phyloP scores from a whole-genome alignment of 2,329 filamentous ascomycete species.

The Ambrosiella beaveri region DNA sequence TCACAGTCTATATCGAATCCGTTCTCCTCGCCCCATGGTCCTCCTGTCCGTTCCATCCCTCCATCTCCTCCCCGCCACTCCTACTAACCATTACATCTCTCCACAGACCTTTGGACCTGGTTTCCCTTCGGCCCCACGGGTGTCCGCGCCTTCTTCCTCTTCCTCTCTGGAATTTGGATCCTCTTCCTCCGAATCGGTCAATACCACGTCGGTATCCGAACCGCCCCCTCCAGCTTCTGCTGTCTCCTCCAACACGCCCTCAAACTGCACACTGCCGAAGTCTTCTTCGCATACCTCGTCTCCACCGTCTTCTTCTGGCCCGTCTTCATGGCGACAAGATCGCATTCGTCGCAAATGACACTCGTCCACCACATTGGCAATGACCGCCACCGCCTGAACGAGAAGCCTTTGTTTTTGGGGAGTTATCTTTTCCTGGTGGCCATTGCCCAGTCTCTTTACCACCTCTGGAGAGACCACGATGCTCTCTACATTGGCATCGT shows the following conservation, averaged over 20 bases:
- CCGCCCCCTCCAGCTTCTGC: conserved; percentile 49
- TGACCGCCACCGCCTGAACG: conserved; percentile 65
- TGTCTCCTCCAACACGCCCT: conserved; percentile 43
- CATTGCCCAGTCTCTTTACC: conserved; percentile 47
- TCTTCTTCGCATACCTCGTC: conserved; percentile 56
- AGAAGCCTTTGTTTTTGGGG: conserved; percentile 67
- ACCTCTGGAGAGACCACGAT: conserved; percentile 61
- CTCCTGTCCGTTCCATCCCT: conserved; percentile 38
- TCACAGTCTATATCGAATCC: conserved; percentile 56
- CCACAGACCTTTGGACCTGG: conserved; percentile 67
- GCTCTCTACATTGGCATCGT: conserved; percentile 30
- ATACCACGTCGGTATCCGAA: conserved; percentile 58
- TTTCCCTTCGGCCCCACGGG: conserved; percentile 65
- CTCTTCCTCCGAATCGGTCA: conserved; percentile 76
- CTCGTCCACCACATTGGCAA: conserved; percentile 56
- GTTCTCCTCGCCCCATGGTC: conserved; percentile 52
- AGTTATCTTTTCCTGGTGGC: conserved; percentile 53
- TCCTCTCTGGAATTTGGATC: conserved; percentile 56
- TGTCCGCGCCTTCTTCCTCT: conserved; percentile 57
- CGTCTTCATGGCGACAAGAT: conserved; percentile 58
- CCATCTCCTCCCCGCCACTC: neutral
- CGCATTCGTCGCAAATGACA: conserved; percentile 42
- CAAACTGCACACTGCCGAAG: conserved; percentile 46
- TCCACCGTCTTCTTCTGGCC: conserved; percentile 69
- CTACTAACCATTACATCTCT: conserved; percentile 1